Base-by-base conservation (phyloP, 2,329 filamentous ascomycete species). In the Phaeophleospora eucalypticola region DNA sequence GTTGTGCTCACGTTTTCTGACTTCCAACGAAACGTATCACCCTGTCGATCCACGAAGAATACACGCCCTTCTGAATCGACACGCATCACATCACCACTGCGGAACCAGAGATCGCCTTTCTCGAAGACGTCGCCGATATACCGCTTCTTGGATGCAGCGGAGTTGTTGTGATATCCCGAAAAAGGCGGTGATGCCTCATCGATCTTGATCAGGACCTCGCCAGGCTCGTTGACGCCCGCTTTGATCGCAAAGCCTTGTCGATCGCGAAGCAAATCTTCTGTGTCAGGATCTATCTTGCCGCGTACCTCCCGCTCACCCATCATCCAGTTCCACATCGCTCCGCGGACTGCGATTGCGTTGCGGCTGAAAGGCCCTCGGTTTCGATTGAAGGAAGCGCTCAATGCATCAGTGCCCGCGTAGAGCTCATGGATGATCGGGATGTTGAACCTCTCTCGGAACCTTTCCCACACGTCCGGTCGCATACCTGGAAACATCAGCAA, bases 81-180 rank as follows among this genome's bases (percentile, higher is more conserved):
- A 9, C 83, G 77, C 21, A 91, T 70, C 16, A 93, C 77, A 60
- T 95, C 89, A 12, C 89, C 89, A 0, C 86, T 85, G 17, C 87
- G 81, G 72, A 89, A 94, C 75, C 81, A 95, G 0, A 82, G 81
- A 60, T 95, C 89, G n/a, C 84, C 87, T 58, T 82, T 83, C 49
- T 69, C 71, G 52, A 93, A 80, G 2, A 91, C 86, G 57, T 84
- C 72, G 3, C 83, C 78, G 54, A 91, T 66, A 41, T 94, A 78
- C 67, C 94, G 93, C 54, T 80, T 77, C 36, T 82, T 71, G 0
- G 84, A 87, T 0, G 88, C 87, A 17, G 75, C 73, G 7, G 73
- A 63, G 63, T 94, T 89, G 48, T 82, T 80, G 68, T 83, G 89
- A 68, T 95, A 95, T 2, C 89, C 89, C 63, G 89, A 87, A 70